phyloP scores from a whole-genome alignment of 495 filamentous ascomycete genomes.

The Thermochaetoides thermophila region DNA sequence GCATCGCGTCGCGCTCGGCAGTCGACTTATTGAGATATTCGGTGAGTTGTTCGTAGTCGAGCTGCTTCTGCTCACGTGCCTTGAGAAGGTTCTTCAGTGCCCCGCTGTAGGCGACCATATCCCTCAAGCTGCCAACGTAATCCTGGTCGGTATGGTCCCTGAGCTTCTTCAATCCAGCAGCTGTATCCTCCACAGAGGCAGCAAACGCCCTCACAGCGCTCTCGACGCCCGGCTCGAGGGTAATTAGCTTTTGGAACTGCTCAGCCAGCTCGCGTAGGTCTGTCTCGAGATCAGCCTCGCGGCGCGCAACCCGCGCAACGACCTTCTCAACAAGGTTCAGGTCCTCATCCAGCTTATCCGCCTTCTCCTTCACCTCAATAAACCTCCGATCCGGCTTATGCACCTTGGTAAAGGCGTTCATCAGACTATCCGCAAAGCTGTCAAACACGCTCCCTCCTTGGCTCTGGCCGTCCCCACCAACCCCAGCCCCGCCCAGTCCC shows the following conservation, averaged over 20 bases:
- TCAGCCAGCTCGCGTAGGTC: constrained; percentile 81
- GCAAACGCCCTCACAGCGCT: constrained; percentile 69
- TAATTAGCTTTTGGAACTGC: constrained; percentile 85
- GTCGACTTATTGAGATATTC: constrained; percentile 88
- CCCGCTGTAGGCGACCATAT: constrained; percentile 84
- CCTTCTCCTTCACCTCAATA: constrained; percentile 83
- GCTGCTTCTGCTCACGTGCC: constrained; percentile 90
- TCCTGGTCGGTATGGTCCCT: constrained; percentile 92
- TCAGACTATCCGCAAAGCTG: constrained; percentile 85
- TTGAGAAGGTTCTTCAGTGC: constrained; percentile 79
- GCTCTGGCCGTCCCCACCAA: constrained; percentile 12
- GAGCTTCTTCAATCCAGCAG: constrained; percentile 53
- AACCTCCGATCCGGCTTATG: constrained; percentile 92
- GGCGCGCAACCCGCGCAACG: constrained; percentile 71
- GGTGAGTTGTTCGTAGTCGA: constrained; percentile 90
- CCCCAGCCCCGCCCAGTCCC: constrained; percentile 27
- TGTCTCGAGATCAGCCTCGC: constrained; percentile 75
- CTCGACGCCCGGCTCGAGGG: constrained; percentile 79
- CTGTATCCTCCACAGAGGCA: constrained; percentile 68
- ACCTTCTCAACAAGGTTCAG: constrained; percentile 87
- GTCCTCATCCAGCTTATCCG: constrained; percentile 91
- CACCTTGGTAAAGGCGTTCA: constrained; percentile 93
- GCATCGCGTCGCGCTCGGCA: constrained; percentile 58
- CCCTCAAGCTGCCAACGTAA: constrained; percentile 77
- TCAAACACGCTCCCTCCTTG: constrained; percentile 62